Base-by-base conservation (phyloP, 1,139 yeast genomes). In the Pichia sp. region DNA sequence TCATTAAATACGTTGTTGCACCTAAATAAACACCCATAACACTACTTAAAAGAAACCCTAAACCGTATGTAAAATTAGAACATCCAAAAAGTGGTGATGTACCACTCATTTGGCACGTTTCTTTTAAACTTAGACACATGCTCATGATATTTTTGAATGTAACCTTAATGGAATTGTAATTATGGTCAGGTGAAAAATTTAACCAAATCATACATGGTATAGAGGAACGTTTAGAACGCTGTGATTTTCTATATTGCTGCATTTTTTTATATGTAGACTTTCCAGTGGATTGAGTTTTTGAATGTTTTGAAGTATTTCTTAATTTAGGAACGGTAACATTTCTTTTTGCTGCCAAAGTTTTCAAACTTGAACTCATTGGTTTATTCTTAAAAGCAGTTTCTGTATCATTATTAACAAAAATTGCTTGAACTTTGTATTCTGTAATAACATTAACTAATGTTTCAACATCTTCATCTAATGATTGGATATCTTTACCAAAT, bases 1-100 rank as follows among this genome's bases (percentile, higher is more conserved):
- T 76, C 44, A 88, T 77, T 40, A 89, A 66, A 49, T 80, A 79
- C 0, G 98, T 91, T 0, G 95, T 75, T 0, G 94, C 78, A 0
- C 98, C 98, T 42, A 87, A 66, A 55, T 80, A 91, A 0, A 84
- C 79, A 8, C 98, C 98, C 53, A 91, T 63, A 29, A 89, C 63
- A 42, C 80, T 79, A 13, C 95, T 74, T 57, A 87, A 93, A 25
- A 91, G 65, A 57, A 93, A 89, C 0, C 98, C 98, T 35, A 89
- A 64, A 0, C 97, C 97, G 3, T 76, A 65, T 0, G 88, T 76
- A 52, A 89, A 93, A 38, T 95, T 76, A 8, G 86, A 94, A 61
- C 96, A 80, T 0, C 96, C 95, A 33, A 91, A 72, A 10, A 91
- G 69, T 0, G 96, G 80, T 33, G 79, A 75, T 26, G 76, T 73